A percentile compares a stretch with the other conserved stretches of the same genome.
These are phyloP conservation scores for Salvia miltiorrhiza DNA, from an alignment of 257 asterid species.

Conservation along the genomic window DNA sequence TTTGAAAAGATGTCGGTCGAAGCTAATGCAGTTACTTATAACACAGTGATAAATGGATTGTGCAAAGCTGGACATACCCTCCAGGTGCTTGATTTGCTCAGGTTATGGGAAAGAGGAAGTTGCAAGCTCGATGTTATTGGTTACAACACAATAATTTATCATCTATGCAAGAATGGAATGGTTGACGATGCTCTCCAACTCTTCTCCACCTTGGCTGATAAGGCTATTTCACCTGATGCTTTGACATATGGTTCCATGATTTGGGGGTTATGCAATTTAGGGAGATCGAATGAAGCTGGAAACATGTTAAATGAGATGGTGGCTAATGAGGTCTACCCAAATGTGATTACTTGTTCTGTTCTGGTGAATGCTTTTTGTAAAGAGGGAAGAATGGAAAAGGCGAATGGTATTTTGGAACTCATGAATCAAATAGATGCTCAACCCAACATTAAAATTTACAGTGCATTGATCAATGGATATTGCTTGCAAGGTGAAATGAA, in stretches of 20 bases:
- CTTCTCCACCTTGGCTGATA: neutral
- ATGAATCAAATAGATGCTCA: neutral
- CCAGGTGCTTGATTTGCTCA: no score
- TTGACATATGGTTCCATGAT: neutral
- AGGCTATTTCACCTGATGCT: neutral
- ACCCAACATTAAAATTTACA: neutral
- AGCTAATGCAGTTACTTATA: no score
- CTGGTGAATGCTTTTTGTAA: neutral
- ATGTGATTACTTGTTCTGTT: neutral
- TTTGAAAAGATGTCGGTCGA: no score
- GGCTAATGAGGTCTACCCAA: neutral
- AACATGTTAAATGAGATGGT: neutral
- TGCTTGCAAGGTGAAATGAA: neutral
- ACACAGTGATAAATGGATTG: no score
- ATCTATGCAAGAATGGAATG: neutral
- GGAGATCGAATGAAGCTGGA: no score
- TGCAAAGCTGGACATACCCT: no score
- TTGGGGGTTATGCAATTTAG: neutral
- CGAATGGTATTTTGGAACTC: neutral
- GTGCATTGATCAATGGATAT: neutral
- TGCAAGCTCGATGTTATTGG: neutral
- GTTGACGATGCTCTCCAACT: no score
- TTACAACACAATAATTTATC: neutral
- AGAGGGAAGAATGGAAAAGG: neutral
- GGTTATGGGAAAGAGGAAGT: no score